A percentile compares a stretch with the other conserved stretches of the same genome.
These are phyloP conservation scores for Solanum piurae DNA, from an alignment of 257 asterid species.

Conservation along the genomic window DNA sequence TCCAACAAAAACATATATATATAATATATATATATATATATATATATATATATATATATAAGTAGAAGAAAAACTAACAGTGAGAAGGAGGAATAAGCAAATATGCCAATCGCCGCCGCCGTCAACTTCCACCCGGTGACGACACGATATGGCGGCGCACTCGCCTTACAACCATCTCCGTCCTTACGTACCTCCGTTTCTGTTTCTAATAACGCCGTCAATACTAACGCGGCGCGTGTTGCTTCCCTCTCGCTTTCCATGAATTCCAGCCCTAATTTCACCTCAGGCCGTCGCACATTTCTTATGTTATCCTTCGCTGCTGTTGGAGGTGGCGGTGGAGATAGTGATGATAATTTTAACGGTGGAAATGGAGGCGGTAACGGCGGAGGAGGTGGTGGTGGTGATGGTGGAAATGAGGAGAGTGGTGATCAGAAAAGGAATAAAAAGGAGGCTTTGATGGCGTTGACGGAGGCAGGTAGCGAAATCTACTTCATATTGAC, in stretches of 20 bases:
- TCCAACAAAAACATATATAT: background rate
- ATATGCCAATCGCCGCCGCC: conserved; percentile 20
- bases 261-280: conserved; percentile 17
- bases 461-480: conserved; percentile 7
- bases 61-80: background rate
- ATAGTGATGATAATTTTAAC: conserved; percentile 20
- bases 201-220: background rate
- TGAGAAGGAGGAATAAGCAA: background rate
- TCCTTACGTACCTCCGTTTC: conserved; percentile 15
- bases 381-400: conserved; percentile 36
- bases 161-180: conserved; percentile 7
- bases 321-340: conserved; percentile 40
- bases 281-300: conserved; percentile 8
- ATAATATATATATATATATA: no score
- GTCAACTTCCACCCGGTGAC: background rate
- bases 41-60: background rate
- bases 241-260: conserved; percentile 6
- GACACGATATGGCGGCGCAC: background rate
- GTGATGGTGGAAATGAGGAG: conserved; percentile 11
- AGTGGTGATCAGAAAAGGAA: background rate
- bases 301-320: background rate
- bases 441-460: conserved; percentile 5
- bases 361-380: conserved; percentile 23
- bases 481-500: background rate
- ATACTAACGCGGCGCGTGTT: conserved; percentile 1